A percentile compares a stretch with the other conserved stretches of the same genome.
Conservation (phyloP, 2,329 filamentous ascomycete genomes). For the Alternaria panax region DNA sequence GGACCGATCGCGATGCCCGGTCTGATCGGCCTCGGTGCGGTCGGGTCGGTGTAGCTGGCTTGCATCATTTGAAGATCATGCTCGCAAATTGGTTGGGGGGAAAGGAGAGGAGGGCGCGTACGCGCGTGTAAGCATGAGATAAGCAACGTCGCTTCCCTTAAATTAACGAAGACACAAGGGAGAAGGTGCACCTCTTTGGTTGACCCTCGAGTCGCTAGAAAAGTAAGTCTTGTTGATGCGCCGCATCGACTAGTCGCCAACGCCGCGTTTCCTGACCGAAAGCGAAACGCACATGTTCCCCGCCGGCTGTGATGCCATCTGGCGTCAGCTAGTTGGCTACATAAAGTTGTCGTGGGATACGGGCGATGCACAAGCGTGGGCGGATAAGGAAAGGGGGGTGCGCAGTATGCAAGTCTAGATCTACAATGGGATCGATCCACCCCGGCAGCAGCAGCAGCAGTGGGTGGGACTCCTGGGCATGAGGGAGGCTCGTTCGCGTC, state of each 20-base stretch:
- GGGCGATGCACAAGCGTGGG: slow-evolving; percentile 6
- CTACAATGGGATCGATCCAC: slow-evolving; percentile 7
- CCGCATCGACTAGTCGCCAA: background rate
- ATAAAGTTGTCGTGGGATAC: slow-evolving; percentile 1
- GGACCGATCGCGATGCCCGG: slow-evolving; percentile 1
- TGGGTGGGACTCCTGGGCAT: slow-evolving; percentile 4
- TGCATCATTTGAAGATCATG: slow-evolving; percentile 5
- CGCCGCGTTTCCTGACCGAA: slow-evolving; percentile 1
- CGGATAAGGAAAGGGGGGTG: slow-evolving; percentile 21
- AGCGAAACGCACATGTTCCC: background rate
- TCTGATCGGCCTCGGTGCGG: slow-evolving; percentile 4
- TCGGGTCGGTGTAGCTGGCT: slow-evolving; percentile 6
- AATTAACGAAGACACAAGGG: background rate
- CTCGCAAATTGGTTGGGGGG: background rate
- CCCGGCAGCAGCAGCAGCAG: slow-evolving; percentile 3
- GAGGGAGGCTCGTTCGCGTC: slow-evolving; percentile 22
- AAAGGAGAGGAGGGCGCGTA: background rate
- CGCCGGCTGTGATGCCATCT: background rate
- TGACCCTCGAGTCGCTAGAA: background rate
- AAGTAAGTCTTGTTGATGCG: background rate
- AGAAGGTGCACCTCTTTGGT: background rate
- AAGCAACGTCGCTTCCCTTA: background rate
- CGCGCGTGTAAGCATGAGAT: background rate
- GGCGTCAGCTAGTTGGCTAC: slow-evolving; percentile 6
- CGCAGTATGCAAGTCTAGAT: slow-evolving; percentile 12